These are phyloP conservation scores for Neurospora africana DNA, from an alignment of 495 filamentous ascomycete species.

Conservation along the genomic window DNA sequence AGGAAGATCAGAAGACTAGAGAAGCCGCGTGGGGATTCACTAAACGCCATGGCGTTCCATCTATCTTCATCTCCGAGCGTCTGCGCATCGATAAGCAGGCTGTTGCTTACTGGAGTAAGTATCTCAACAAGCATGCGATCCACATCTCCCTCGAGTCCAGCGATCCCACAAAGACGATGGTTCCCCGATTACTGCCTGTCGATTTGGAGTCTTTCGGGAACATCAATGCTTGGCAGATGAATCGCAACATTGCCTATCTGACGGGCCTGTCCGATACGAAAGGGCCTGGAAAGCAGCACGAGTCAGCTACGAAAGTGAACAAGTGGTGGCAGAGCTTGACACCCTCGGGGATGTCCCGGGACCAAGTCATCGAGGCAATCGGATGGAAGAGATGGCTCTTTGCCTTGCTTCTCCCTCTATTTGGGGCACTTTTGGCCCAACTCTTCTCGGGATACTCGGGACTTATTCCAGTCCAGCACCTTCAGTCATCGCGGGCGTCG, in stretches of 20 bases:
- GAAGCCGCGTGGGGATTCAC: conserved; percentile 50
- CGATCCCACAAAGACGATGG: conserved; percentile 36
- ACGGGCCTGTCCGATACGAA: conserved; percentile 34
- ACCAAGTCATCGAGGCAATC: neutral
- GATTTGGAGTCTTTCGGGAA: conserved; percentile 63
- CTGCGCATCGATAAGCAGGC: conserved; percentile 36
- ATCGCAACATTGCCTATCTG: conserved; percentile 60
- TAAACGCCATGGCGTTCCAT: conserved; percentile 53
- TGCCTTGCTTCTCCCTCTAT: conserved; percentile 7
- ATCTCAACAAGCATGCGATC: conserved; percentile 30
- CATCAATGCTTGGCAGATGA: conserved; percentile 63
- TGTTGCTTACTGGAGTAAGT: conserved; percentile 13
- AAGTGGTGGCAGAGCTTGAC: conserved; percentile 23
- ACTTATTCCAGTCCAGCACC: neutral
- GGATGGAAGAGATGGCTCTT: conserved; percentile 5
- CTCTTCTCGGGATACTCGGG: neutral
- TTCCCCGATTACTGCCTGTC: conserved; percentile 54
- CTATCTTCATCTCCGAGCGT: conserved; percentile 56
- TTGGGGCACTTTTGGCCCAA: conserved; percentile 6
- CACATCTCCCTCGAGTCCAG: conserved; percentile 63
- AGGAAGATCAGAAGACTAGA: conserved; percentile 37
- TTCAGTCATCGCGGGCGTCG: neutral
- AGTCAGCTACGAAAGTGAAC: conserved; percentile 8
- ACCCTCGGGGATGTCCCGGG: neutral
- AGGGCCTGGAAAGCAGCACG: conserved; percentile 10